Base-by-base conservation (phyloP, 352 stramenopile species). In the Pythium grandisporangium region DNA sequence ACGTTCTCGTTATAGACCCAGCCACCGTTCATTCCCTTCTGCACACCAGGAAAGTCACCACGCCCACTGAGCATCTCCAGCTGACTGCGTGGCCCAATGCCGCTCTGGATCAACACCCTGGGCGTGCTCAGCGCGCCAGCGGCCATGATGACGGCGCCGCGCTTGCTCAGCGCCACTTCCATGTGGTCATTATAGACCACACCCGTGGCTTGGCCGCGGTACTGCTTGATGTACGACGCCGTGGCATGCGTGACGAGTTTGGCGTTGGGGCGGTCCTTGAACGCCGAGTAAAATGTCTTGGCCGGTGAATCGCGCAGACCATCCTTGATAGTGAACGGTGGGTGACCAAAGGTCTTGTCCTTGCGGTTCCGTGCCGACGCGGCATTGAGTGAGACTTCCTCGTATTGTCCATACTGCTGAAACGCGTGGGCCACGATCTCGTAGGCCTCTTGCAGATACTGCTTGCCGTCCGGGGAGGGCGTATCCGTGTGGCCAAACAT, bases 61-160 rank as follows among this genome's bases (percentile, higher is more conserved):
- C 30, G 42, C 3, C 20, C 30, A 21, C 62, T 59, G 6, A 82
- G 59, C 57, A 70, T 42, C 12, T 48, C 55, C 13, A 95, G 59
- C 43, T 87, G 67, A 23, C 71, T 55, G 13, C 41, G 26, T 14
- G 72, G 71, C n/a, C 80, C 82, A 32, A 95, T 76, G 25, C 78
- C 82, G 48, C 58, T 83, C 36, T 84, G 63, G 36, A 91, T 76
- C 3, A 95, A 63, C 16, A 96, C 59, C 52, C 93, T 86, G 13
- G 85, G 83, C 7, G 81, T 86, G 37, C 65, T 53, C 16, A 88
- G 38, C 0, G 77, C 67, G 11, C 81, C 81, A 1, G 71, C 69
- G 35, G 55, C 66, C 54, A 96, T 67, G 37, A 96, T 68, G 27
- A 95, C 66, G 23, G 78, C 70, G 13, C 65, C 71, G 7, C 68